Conservation (phyloP, 805 yeast species). For the Wickerhamomyces alni region DNA sequence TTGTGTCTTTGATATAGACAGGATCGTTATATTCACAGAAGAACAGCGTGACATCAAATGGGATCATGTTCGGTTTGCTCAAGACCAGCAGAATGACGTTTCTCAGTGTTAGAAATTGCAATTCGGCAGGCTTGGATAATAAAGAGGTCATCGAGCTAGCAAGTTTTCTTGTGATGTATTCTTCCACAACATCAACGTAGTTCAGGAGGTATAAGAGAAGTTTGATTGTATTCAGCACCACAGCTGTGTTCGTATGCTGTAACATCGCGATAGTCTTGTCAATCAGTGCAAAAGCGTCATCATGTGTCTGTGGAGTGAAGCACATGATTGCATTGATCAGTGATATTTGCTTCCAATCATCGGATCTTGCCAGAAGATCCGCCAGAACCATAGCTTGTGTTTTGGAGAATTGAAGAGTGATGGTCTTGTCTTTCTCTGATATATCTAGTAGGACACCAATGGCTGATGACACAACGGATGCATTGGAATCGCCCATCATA, state of each 20-base stretch:
- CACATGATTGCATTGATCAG: slow-evolving; percentile 59
- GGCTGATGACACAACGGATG: slow-evolving; percentile 64
- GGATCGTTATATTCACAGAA: slow-evolving; percentile 85
- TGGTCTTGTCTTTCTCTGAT: slow-evolving; percentile 46
- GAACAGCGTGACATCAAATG: slow-evolving; percentile 70
- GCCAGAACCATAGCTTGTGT: slow-evolving; percentile 39
- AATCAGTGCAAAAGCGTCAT: slow-evolving; percentile 60
- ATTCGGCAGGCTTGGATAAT: slow-evolving; percentile 71
- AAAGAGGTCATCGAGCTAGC: slow-evolving; percentile 66
- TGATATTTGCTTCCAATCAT: slow-evolving; percentile 67
- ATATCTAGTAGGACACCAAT: slow-evolving; percentile 61
- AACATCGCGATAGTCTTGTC: slow-evolving; percentile 63
- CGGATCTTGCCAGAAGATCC: slow-evolving; percentile 21
- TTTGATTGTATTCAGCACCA: slow-evolving; percentile 71
- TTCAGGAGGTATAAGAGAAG: slow-evolving; percentile 67
- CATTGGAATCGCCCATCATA: slow-evolving; percentile 49
- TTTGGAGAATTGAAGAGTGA: slow-evolving; percentile 49
- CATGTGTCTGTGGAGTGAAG: slow-evolving; percentile 64
- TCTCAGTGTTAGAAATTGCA: slow-evolving; percentile 76
- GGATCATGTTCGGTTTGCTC: slow-evolving; percentile 53
- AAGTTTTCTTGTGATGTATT: slow-evolving; percentile 52
- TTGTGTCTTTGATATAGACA: slow-evolving; percentile 82
- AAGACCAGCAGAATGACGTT: slow-evolving; percentile 72
- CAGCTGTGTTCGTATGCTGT: slow-evolving; percentile 77
- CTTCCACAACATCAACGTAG: slow-evolving; percentile 54